Base-by-base conservation (phyloP, 768 basidiomycete genomes). In the Megacollybia marginata region DNA sequence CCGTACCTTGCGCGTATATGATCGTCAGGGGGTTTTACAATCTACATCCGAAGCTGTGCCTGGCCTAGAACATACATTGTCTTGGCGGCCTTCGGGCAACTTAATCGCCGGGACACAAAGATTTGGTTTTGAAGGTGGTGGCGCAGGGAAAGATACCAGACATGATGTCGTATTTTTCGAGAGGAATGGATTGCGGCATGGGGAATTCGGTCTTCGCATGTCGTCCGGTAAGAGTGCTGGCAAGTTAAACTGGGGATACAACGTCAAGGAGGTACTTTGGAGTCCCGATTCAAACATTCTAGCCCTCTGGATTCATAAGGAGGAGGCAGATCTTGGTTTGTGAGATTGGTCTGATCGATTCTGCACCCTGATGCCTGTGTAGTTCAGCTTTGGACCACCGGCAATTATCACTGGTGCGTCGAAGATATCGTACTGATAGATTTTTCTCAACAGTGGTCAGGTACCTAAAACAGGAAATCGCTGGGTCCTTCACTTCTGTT, bases 131-230 rank as follows among this genome's bases (percentile, higher is more conserved):
- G 82, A 83, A 50, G 83, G 85, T 10, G 83, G 80, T 49, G 79
- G 85, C 43, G 64, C 72, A 20, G 87, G 82, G 8, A 80, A 73
- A 54, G 80, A 77, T 48, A 85, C 78, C 16, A 72, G 76, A 50
- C 86, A 95, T 59, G 91, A 95, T 56, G 72, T 98, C 7, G 82
- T 97, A 0, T 95, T 98, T 67, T 93, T 95, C 52, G 96, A 99
- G 69, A 73, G 92, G 56, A 99, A 99, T 64, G 96, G 96, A 1
- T 66, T 99, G 52, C 69, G 93, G 52, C 89, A 96, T 58, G 90
- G 92, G 5, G 92, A 96, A 49, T 97, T 96, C 62, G 74, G 71
- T 28, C 23, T 28, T 6, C 23, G 23, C 23, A 28, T 28, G 6
- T 28, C 23, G 4, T 28, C 23, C 2, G 23, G 4, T 2, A 28